Percentiles rank a stretch among this genome's conserved stretches.
Evolutionary conservation across 305 asterid genomes (phyloP).

Genomic region (Solanum hybrid): DNA sequence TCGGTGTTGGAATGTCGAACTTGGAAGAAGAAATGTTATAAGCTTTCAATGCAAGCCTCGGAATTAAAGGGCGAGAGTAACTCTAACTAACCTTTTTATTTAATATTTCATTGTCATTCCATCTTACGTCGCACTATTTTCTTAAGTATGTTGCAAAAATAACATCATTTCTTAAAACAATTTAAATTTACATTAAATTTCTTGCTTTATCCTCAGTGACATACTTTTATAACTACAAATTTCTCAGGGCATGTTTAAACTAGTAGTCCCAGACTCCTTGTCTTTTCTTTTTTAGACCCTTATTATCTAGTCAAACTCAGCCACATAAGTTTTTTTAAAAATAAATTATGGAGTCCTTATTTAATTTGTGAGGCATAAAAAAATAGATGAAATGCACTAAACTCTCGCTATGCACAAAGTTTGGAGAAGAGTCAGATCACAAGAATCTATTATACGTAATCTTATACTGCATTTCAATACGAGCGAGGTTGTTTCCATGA

Average conservation of each 20-base stretch:
- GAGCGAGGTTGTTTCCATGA: not conserved
- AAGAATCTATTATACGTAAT: not conserved
- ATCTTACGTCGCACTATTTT: not conserved
- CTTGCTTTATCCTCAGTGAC: not conserved
- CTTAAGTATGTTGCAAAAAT: not conserved
- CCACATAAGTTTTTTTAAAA: not conserved
- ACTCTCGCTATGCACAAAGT: not conserved
- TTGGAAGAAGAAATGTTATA: not conserved
- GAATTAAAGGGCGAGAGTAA: not conserved
- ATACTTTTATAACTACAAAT: not conserved
- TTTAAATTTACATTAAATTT: too few species aligned
- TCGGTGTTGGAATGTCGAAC: not conserved
- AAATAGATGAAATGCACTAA: not conserved
- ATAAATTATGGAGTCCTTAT: not conserved
- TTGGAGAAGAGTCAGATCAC: not conserved
- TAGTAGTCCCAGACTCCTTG: not conserved
- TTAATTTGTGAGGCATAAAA: not conserved
- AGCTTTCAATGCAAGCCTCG: not conserved
- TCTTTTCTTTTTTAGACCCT: not conserved
- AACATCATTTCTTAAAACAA: too few species aligned
- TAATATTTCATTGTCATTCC: not conserved
- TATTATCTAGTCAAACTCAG: not conserved
- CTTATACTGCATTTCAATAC: not conserved
- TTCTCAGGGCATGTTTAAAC: not conserved
- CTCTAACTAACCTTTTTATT: not conserved